A percentile compares a stretch with the other conserved stretches of the same genome.
Evolutionary conservation across 345 rosid species (phyloP).

Genomic region (Pugionium cornutum): DNA sequence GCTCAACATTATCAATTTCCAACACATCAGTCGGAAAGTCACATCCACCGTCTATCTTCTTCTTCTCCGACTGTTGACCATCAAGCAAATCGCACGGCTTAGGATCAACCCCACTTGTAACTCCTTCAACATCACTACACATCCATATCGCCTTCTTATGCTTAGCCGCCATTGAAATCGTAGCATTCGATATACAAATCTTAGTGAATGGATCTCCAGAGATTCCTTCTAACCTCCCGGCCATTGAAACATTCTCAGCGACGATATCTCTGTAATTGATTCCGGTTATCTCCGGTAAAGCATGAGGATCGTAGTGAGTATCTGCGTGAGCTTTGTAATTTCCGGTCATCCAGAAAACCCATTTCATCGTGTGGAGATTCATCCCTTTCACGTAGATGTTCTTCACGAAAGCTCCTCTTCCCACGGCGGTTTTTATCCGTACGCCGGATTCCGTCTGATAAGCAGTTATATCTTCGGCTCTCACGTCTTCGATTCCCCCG

Average conservation of each 20-base stretch:
- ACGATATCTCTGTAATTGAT: slow-evolving; percentile 55
- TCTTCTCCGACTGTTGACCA: slow-evolving; percentile 16
- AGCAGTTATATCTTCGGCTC: slow-evolving; percentile 53
- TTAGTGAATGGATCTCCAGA: slow-evolving; percentile 47
- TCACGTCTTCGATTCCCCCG: slow-evolving; percentile 61
- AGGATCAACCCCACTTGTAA: slow-evolving; percentile 54
- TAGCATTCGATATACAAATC: slow-evolving; percentile 67
- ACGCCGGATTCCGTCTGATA: slow-evolving; percentile 56
- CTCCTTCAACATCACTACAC: slow-evolving; percentile 60
- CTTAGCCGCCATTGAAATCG: slow-evolving; percentile 45
- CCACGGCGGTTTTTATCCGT: slow-evolving; percentile 59
- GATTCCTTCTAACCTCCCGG: slow-evolving; percentile 56
- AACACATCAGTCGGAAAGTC: slow-evolving; percentile 57
- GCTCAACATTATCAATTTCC: slow-evolving; percentile 65
- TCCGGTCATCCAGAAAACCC: slow-evolving; percentile 78
- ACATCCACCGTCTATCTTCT: slow-evolving; percentile 43
- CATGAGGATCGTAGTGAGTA: slow-evolving; percentile 53
- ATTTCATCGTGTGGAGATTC: slow-evolving; percentile 59
- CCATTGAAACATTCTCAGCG: slow-evolving; percentile 55
- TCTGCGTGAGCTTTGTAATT: slow-evolving; percentile 55
- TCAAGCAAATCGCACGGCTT: slow-evolving; percentile 48
- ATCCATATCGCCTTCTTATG: slow-evolving; percentile 57
- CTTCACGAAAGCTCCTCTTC: slow-evolving; percentile 63
- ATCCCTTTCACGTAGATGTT: slow-evolving; percentile 53
- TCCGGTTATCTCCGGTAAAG: slow-evolving; percentile 48